phyloP scores from a whole-genome alignment of 2,329 filamentous ascomycete species.

The Penicillium oxalicum region DNA sequence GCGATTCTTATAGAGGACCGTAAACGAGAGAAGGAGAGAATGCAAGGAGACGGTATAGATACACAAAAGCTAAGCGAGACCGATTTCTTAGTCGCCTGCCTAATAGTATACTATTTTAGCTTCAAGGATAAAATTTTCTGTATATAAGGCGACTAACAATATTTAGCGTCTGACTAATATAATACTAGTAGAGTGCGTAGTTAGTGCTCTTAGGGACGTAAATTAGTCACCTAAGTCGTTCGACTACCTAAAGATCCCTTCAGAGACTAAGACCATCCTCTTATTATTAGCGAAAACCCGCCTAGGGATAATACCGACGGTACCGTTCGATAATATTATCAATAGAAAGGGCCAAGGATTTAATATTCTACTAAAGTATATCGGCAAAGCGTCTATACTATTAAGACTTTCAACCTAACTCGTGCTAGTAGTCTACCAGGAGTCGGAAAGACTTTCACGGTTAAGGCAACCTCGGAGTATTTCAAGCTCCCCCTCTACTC shows the following conservation, averaged over 20 bases:
- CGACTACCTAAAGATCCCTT: neutral
- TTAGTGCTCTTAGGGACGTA: neutral
- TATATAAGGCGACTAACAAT: neutral
- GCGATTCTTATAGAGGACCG: neutral
- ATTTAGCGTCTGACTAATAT: neutral
- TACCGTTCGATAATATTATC: neutral
- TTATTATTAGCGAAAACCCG: neutral
- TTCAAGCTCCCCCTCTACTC: slow-evolving; percentile 17
- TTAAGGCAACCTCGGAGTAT: slow-evolving; percentile 19
- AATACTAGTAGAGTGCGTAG: neutral
- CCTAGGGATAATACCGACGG: neutral
- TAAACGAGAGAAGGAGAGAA: neutral
- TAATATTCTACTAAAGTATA: neutral
- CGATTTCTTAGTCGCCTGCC: neutral
- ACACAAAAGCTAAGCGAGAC: neutral
- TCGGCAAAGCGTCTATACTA: neutral
- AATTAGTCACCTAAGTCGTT: neutral
- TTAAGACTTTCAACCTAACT: neutral
- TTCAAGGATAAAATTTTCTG: neutral
- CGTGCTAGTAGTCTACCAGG: neutral
- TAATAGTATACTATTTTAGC: neutral
- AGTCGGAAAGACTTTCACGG: slow-evolving; percentile 31
- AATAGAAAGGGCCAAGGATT: neutral
- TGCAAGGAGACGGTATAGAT: neutral
- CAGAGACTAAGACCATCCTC: neutral